Base-by-base conservation (phyloP, 345 rosid genomes). In the Raphanus raphanistrum region DNA sequence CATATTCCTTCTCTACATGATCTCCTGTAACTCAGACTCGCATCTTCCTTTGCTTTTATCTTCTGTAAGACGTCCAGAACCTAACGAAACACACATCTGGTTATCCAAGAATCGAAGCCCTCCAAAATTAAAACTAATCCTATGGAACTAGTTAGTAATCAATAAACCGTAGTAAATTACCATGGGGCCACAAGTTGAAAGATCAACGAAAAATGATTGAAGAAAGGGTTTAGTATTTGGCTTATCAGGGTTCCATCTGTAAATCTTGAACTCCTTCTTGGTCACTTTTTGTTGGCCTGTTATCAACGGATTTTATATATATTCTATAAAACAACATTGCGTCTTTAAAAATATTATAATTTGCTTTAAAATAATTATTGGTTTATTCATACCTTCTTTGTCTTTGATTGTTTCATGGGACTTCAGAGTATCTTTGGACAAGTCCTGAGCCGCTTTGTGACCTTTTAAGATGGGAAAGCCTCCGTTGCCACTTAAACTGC, bases 1-100 rank as follows among this genome's bases (percentile, higher is more conserved):
- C 93, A 87, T 66, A 89, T 88, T 45, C 94, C 98, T 84, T 89
- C 92, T 75, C 93, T 81, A 25, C 96, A 87, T 27, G 92, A 89
- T 75, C 92, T 86, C 52, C 90, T 77, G 11, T 87, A 87, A 79
- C 79, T 82, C 83, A 92, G 71, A 71, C 85, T 85, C 26, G 88
- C 68, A 73, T 88, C 93, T 1, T 84, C 85, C 76, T 89, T 89
- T n/a, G 84, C 90, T 79, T 88, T 90, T 21, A 89, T 87, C 82
- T 90, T 90, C 68, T 85, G 92, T 7, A 87, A 70, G 17, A 82
- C 90, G 80, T 84, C 92, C 86, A 93, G 81, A 8, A 90, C 94
- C 97, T 89, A 2, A 2, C 1, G 35, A 4, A 29, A 21, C 28
- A 66, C 25, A 66, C 69, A 36, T 16, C 45, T 6, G 29, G 8